Evolutionary conservation across 179 eudicot species (phyloP).

Genomic region (Spinacia oleracea): DNA sequence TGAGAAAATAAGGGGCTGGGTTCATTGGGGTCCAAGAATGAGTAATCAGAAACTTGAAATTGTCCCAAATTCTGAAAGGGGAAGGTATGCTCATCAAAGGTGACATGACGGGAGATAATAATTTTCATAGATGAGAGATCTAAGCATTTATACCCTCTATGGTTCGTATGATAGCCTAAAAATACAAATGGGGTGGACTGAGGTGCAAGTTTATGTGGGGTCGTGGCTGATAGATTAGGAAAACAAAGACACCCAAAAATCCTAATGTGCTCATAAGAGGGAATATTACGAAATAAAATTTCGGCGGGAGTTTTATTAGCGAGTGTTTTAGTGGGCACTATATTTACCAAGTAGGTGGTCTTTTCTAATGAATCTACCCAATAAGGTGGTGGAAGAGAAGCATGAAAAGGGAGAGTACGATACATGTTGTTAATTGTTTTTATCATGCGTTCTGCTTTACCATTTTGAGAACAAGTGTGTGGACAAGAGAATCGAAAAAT

Average conservation of each 20-base stretch:
- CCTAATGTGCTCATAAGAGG: too few species aligned
- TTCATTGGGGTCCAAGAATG: too few species aligned
- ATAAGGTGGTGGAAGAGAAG: not conserved
- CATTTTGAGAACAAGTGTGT: not conserved
- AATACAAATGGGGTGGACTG: constrained; percentile 28
- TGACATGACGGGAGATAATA: not conserved
- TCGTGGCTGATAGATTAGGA: constrained; percentile 18
- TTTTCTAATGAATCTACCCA: not conserved
- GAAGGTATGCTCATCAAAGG: not conserved
- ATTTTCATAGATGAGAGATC: not conserved
- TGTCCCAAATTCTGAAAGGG: not conserved
- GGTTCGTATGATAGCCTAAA: not conserved
- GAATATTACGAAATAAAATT: too few species aligned
- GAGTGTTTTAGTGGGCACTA: not conserved
- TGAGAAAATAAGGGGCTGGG: not conserved
- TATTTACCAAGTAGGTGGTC: not conserved
- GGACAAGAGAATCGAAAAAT: not conserved
- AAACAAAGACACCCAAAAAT: too few species aligned
- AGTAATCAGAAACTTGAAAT: not conserved
- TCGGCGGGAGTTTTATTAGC: too few species aligned
- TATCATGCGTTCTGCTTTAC: not conserved
- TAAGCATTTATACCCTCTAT: too few species aligned
- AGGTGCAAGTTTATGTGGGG: constrained; percentile 13
- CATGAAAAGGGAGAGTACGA: constrained; percentile 1
- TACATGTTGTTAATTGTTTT: not conserved